Evolutionary conservation across 768 basidiomycete genomes (phyloP), one percentile per base, ranked within the genome.

Genomic region (Wakefieldia striispora): DNA sequence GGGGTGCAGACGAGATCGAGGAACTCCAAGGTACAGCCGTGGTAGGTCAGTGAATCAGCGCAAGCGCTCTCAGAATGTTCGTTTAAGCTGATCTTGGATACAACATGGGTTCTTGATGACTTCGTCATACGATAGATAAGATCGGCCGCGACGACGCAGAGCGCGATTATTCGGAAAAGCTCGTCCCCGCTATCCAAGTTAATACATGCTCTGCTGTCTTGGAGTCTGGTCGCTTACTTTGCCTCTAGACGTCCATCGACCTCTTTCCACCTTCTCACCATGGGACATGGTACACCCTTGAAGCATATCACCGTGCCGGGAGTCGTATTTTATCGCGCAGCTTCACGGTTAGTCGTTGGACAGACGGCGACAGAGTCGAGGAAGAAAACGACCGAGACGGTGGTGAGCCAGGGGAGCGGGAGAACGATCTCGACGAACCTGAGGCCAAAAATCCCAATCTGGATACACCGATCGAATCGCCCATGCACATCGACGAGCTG

Each of bases 311-410:
- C 66, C 68, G 88, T 27, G 91, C 90, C 75, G 97, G 97, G 8
- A 94, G 90, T 54, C 79, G 90, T 21, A 91, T 99, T 50, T 77
- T 97, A 6, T 97, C 94, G 5, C 79, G 97, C 36, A 94, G 93
- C 60, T 99, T 99, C 69, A 82, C 81, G 26, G 83, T 99, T 26
- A 84, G 86, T 50, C 76, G 72, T 46, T 81, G 79, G 76, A 72
- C 76, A 13, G 72, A 66, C 49, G 72, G 70, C 16, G 64, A 63
- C 40, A 55, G 63, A 35, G 40, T 10, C 7, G 49, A 55, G 34
- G 46, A 34, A 36, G 55, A 47, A 39, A 50, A 12, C 40, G 43
- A 38, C 44, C 29, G 1, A 11, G 40, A 53, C 16, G 49, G 49
- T 39, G 64, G 40, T n/a, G n/a, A n/a, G 56, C 65, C 38, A 43